Percentiles rank a stretch among this genome's conserved stretches.
phyloP scores from a whole-genome alignment of 176 grass and related monocot genomes.

The Hyparrhenia diplandra region DNA sequence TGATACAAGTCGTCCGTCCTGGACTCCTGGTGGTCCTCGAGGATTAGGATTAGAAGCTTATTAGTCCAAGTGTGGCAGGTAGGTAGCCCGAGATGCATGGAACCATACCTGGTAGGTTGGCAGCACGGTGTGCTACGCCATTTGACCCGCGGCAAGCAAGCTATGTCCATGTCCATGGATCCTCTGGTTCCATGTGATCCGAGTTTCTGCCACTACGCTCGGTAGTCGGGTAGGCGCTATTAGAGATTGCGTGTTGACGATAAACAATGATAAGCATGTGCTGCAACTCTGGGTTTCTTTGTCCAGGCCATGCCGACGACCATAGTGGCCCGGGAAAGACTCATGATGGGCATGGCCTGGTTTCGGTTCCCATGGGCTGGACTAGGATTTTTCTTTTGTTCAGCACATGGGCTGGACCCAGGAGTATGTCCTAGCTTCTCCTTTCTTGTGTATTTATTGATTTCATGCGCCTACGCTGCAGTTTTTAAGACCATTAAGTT shows the following conservation, averaged over 20 bases:
- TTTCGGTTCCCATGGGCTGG: not conserved
- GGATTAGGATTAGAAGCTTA: not conserved
- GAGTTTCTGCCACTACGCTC: not conserved
- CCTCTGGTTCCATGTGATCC: conserved; percentile 10
- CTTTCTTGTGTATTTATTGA: too few relatives aligned
- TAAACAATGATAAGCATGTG: not conserved
- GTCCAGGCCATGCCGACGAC: not conserved
- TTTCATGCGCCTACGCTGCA: too few relatives aligned
- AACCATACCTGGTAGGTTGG: not conserved
- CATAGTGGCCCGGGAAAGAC: not conserved
- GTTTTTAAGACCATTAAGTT: too few relatives aligned
- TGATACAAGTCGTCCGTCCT: not conserved
- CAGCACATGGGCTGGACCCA: not conserved
- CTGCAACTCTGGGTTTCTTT: not conserved
- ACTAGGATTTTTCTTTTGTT: not conserved
- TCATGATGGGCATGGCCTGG: not conserved
- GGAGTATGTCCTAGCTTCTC: too few relatives aligned
- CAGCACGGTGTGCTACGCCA: not conserved
- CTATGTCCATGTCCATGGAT: not conserved
- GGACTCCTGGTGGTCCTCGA: too few relatives aligned
- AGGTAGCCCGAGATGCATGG: not conserved
- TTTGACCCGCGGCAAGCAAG: conserved; percentile 6
- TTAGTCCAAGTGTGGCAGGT: not conserved
- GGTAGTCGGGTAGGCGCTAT: not conserved
- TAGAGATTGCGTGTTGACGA: not conserved